These are phyloP conservation scores for Mortierella claussenii DNA, from an alignment of 192 early-diverging fungal genomes.

Conservation along the genomic window DNA sequence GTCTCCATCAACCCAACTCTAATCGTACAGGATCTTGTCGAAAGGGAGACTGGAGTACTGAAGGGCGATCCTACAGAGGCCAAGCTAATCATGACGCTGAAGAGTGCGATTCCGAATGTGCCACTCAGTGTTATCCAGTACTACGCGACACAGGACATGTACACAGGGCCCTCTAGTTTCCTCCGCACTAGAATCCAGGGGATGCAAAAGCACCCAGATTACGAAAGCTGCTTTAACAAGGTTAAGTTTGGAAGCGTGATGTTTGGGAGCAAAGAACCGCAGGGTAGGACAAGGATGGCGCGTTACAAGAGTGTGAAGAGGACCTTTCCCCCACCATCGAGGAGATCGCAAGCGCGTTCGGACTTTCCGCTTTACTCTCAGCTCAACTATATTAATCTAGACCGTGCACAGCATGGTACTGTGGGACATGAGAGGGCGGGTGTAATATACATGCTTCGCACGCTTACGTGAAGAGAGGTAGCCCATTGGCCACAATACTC, in stretches of 20 bases:
- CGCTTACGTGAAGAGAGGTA: background rate
- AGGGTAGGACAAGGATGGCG: background rate
- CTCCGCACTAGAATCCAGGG: background rate
- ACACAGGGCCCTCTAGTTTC: slow-evolving; percentile 2
- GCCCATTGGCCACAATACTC: too few species aligned
- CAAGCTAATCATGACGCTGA: background rate
- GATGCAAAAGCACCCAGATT: background rate
- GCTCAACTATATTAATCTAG: background rate
- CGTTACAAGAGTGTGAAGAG: background rate
- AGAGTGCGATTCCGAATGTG: background rate
- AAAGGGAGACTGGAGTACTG: too few species aligned
- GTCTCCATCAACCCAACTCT: background rate
- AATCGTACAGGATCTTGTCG: background rate
- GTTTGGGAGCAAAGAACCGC: background rate
- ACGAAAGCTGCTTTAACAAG: background rate
- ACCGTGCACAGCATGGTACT: background rate
- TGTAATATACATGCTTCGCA: background rate
- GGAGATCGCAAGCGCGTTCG: background rate
- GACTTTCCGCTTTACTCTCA: background rate
- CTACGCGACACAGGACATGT: background rate
- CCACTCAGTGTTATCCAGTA: background rate
- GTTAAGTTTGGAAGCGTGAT: background rate
- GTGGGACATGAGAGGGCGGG: background rate
- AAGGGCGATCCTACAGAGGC: background rate
- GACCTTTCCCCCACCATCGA: background rate